These are phyloP conservation scores for Pyracantha coccinea DNA, from an alignment of 331 rosid genomes.

Conservation along the genomic window DNA sequence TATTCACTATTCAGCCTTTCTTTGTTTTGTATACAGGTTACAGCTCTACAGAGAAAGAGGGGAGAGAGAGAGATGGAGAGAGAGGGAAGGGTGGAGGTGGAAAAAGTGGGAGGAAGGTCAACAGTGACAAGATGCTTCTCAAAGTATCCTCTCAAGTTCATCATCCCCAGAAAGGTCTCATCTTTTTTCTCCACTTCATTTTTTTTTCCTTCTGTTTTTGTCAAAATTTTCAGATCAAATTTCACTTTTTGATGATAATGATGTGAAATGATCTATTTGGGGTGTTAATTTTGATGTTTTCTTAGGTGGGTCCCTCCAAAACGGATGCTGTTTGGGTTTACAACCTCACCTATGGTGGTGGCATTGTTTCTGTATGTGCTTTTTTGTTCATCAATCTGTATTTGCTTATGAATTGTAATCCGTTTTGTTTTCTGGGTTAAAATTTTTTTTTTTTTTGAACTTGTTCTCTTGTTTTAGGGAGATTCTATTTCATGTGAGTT, in stretches of 20 bases:
- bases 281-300: constrained; percentile 4
- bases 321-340: constrained; percentile 89
- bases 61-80: constrained; percentile 24
- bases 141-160: constrained; percentile 82
- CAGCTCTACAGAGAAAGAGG: background rate
- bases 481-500: constrained; percentile 60
- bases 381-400: background rate
- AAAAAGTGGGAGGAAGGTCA: constrained; percentile 71
- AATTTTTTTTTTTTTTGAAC: background rate
- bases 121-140: constrained; percentile 60
- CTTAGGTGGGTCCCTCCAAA: constrained; percentile 71
- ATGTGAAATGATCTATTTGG: constrained; percentile 8
- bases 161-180: constrained; percentile 68
- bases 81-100: constrained; percentile 51
- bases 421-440: background rate
- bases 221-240: background rate
- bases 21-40: background rate
- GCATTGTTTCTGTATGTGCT: constrained; percentile 74
- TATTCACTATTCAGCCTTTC: background rate
- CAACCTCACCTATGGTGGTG: constrained; percentile 80
- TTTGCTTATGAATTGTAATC: background rate
- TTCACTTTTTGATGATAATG: background rate
- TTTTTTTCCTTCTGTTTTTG: background rate
- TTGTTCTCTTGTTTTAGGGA: constrained; percentile 38
- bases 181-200: background rate